These are phyloP conservation scores for Colletotrichum destructivum DNA, from an alignment of 2,329 filamentous ascomycete genomes.

Conservation along the genomic window DNA sequence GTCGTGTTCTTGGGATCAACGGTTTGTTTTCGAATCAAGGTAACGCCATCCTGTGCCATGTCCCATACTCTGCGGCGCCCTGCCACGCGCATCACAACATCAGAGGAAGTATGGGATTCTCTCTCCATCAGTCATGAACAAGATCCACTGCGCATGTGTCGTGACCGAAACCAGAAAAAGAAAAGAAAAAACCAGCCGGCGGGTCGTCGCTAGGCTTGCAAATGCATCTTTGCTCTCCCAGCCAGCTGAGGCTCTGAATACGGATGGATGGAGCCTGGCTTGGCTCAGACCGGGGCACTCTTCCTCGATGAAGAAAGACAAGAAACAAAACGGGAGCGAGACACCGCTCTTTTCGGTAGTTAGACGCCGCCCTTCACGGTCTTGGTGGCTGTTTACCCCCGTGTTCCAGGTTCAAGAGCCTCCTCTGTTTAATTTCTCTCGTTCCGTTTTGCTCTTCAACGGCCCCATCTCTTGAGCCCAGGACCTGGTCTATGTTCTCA, in stretches of 20 bases:
- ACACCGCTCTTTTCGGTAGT: conserved; percentile 36
- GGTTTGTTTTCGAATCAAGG: conserved; percentile 37
- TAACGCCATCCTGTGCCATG: conserved; percentile 15
- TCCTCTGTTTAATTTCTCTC: conserved; percentile 11
- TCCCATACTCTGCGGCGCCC: conserved; percentile 19
- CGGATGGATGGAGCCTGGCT: conserved; percentile 16
- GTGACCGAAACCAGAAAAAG: conserved; percentile 39
- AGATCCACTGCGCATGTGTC: conserved; percentile 39
- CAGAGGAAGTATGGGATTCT: conserved; percentile 6
- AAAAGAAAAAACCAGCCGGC: conserved; percentile 17
- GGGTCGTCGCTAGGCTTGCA: conserved; percentile 37
- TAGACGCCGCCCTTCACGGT: conserved; percentile 17
- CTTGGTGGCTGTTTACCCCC: conserved; percentile 21
- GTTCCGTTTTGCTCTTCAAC: conserved; percentile 13
- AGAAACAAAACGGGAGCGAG: conserved; percentile 39
- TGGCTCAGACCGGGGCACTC: conserved; percentile 19
- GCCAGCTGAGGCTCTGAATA: conserved; percentile 24
- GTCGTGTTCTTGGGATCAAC: conserved; percentile 22
- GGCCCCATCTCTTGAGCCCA: conserved; percentile 10
- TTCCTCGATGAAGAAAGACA: conserved; percentile 16
- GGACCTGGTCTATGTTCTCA: conserved; percentile 31
- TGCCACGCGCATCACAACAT: conserved; percentile 11
- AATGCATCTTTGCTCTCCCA: not conserved
- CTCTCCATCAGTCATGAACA: conserved; percentile 35
- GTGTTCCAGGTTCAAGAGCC: conserved; percentile 36